These are phyloP conservation scores for Forsythia viridissima DNA, from an alignment of 257 asterid species.

Conservation along the genomic window DNA sequence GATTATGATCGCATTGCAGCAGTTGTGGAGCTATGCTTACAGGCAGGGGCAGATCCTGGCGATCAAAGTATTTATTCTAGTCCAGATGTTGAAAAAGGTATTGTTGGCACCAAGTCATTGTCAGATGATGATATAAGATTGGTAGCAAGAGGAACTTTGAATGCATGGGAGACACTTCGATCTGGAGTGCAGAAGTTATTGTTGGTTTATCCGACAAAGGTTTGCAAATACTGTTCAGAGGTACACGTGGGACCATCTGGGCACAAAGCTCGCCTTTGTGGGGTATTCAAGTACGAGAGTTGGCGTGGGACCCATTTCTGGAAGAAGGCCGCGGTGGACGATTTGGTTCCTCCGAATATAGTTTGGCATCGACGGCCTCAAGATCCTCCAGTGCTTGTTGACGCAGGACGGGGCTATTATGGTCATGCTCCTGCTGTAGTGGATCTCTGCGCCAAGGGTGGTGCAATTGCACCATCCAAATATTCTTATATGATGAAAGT, in stretches of 20 bases:
- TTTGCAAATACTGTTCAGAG: slow-evolving; percentile 75
- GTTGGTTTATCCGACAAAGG: slow-evolving; percentile 71
- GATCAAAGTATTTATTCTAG: slow-evolving; percentile 24
- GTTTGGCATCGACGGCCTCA: slow-evolving; percentile 79
- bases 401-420: slow-evolving; percentile 68
- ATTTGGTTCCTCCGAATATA: slow-evolving; percentile 70
- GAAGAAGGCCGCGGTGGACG: slow-evolving; percentile 73
- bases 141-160: slow-evolving; percentile 55
- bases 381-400: slow-evolving; percentile 65
- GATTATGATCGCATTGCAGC: slow-evolving; percentile 80
- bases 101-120: slow-evolving; percentile 21
- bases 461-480: slow-evolving; percentile 64
- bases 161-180: slow-evolving; percentile 74
- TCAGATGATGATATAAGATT: slow-evolving; percentile 44
- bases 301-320: slow-evolving; percentile 76
- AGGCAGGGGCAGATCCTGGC: slow-evolving; percentile 62
- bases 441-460: slow-evolving; percentile 83
- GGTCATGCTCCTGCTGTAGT: slow-evolving; percentile 91
- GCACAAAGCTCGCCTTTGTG: slow-evolving; percentile 82
- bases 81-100: slow-evolving; percentile 11
- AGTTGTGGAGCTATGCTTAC: slow-evolving; percentile 78
- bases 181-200: slow-evolving; percentile 70
- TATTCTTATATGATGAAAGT: slow-evolving; percentile 77
- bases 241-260: slow-evolving; percentile 89
- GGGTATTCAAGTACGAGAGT: slow-evolving; percentile 65